Evolutionary conservation across 805 yeast genomes (phyloP).

Genomic region (Saccharomycopsis synnaedendra): DNA sequence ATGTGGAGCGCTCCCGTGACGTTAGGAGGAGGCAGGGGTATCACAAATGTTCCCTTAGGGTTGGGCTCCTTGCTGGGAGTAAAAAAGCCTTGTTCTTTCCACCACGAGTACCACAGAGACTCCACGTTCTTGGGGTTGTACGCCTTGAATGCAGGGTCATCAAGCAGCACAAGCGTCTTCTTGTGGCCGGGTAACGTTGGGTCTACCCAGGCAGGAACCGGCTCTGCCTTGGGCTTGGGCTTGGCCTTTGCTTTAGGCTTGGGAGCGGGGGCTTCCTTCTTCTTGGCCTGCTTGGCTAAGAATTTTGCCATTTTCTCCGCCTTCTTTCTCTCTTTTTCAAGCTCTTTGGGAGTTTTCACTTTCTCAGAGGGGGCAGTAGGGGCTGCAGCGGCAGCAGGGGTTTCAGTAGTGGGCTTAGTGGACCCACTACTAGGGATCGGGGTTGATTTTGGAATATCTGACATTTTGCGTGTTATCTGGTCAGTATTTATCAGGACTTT

Average conservation of each 20-base stretch:
- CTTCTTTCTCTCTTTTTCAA: constrained; percentile 79
- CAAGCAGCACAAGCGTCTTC: constrained; percentile 76
- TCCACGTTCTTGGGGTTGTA: constrained; percentile 90
- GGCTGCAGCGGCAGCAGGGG: constrained; percentile 2
- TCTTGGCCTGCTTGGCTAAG: constrained; percentile 71
- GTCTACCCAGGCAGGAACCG: constrained; percentile 76
- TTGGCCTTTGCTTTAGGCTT: constrained; percentile 34
- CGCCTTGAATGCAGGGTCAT: constrained; percentile 88
- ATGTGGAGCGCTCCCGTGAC: constrained; percentile 98
- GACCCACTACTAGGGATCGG: neutral
- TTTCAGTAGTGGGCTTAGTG: neutral
- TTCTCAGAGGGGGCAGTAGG: constrained; percentile 18
- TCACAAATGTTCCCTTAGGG: constrained; percentile 76
- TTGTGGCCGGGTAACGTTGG: constrained; percentile 81
- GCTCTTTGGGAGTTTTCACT: constrained; percentile 65
- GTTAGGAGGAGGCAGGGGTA: constrained; percentile 99
- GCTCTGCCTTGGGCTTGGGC: constrained; percentile 55
- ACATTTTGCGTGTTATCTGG: too few relatives aligned
- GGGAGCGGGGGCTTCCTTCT: constrained; percentile 35
- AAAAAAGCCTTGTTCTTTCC: constrained; percentile 81
- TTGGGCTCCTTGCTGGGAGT: constrained; percentile 79
- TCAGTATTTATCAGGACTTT: too few relatives aligned
- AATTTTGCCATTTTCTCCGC: constrained; percentile 84
- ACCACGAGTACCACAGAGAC: constrained; percentile 96
- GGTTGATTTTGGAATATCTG: too few relatives aligned